phyloP scores from a whole-genome alignment of 2,329 filamentous ascomycete species.

The Podosphaera xanthii region DNA sequence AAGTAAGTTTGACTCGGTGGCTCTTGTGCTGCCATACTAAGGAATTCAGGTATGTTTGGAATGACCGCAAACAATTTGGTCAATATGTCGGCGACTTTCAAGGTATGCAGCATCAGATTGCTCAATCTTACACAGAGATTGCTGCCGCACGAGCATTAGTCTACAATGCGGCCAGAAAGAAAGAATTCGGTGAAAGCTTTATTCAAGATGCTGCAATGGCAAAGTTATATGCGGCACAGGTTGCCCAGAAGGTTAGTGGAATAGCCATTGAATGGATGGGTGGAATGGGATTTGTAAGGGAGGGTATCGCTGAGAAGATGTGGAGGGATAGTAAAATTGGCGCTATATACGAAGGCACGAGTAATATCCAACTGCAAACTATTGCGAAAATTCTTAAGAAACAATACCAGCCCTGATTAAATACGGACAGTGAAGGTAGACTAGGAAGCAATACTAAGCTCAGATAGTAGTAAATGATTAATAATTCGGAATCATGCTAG shows the following conservation, averaged over 20 bases:
- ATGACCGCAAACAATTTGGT: slow-evolving; percentile 94
- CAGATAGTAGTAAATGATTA: no score
- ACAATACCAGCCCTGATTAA: slow-evolving; percentile 28
- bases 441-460: no score
- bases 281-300: slow-evolving; percentile 93
- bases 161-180: slow-evolving; percentile 91
- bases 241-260: slow-evolving; percentile 67
- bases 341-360: slow-evolving; percentile 86
- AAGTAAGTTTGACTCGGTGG: slow-evolving; percentile 23
- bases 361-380: slow-evolving; percentile 49
- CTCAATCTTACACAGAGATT: slow-evolving; percentile 88
- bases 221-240: slow-evolving; percentile 83
- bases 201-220: slow-evolving; percentile 95
- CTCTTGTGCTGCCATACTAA: slow-evolving; percentile 4
- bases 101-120: slow-evolving; percentile 97
- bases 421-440: no score
- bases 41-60: slow-evolving; percentile 60
- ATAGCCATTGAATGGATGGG: slow-evolving; percentile 97
- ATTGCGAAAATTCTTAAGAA: slow-evolving; percentile 50
- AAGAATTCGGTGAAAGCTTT: slow-evolving; percentile 91
- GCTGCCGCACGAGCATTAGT: slow-evolving; percentile 74
- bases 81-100: slow-evolving; percentile 89
- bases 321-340: slow-evolving; percentile 97
- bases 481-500: no score
- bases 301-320: slow-evolving; percentile 94